Evolutionary conservation across 2,329 filamentous ascomycete genomes (phyloP), one percentile per base, ranked within the genome.

Genomic region (Talaromyces sp.): DNA sequence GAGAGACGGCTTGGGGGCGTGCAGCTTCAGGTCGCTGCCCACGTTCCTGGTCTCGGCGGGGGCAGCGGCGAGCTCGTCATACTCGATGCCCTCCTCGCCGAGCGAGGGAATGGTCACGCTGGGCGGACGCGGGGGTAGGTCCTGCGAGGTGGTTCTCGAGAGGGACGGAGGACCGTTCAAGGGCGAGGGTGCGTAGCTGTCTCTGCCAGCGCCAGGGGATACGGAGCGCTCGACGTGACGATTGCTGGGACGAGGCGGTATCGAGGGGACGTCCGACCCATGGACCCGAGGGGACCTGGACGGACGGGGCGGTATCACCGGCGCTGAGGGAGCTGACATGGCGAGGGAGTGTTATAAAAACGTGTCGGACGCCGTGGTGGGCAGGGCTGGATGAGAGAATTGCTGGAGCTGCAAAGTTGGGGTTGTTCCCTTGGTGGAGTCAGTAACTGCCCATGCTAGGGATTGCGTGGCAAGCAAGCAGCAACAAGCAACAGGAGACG

Each of bases 51-150:
- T 93, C 74, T 95, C 88, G 69, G 89, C 84, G 10, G 89, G 86
- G 5, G 84, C 82, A 67, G 80, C 71, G 42, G 75, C 71, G 57
- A 86, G 78, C 69, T 85, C 88, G 58, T 86, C 91, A 77, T 97
- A 97, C 78, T 97, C 93, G 67, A 83, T 86, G 65, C 93, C 93
- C 78, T 97, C 93, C 72, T 97, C 88, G 62, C 93, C 93, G 60
- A 96, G 83, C 0, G 90, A 90, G 17, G 93, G 93, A 72, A 97
- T 84, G 36, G 85, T 85, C 61, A 96, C 91, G 71, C 91, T 96
- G 55, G 86, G 85, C 39, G 90, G 86, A 57, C 91, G 89, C 70
- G 76, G 65, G 68, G 76, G 70, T 68, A 72, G 62, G 42, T 78
- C 75, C 52, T 72, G 71, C 28, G 75, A 75, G 49, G 66, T 65